phyloP scores from a whole-genome alignment of 768 basidiomycete genomes.

The Mycena albidolilacea region DNA sequence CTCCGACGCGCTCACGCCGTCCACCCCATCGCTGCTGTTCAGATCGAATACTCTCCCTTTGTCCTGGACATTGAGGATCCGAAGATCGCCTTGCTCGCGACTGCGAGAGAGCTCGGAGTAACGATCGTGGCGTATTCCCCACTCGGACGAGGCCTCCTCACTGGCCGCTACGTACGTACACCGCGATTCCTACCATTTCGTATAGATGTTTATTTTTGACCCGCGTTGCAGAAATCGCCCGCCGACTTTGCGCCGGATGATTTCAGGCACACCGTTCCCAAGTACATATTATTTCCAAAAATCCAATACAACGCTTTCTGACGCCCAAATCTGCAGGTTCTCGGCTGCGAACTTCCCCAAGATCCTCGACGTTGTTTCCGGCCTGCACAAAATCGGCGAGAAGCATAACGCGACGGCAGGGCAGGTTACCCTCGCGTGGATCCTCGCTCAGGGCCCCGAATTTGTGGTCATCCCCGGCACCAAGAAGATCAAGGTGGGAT shows the following conservation, averaged over 20 bases:
- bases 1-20: conserved; percentile 64
- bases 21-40: conserved; percentile 59
- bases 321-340: conserved; percentile 41
- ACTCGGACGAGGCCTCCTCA: conserved; percentile 63
- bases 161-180: conserved; percentile 57
- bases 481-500: conserved; percentile 50
- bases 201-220: conserved; percentile 40
- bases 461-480: conserved; percentile 63
- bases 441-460: conserved; percentile 59
- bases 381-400: conserved; percentile 50
- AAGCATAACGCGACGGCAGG: conserved; percentile 54
- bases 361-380: conserved; percentile 53
- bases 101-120: conserved; percentile 60
- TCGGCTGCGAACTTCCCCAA: conserved; percentile 60
- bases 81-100: conserved; percentile 53
- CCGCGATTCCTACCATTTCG: conserved; percentile 21
- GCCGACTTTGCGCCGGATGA: conserved; percentile 58
- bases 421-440: conserved; percentile 63
- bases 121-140: conserved; percentile 64
- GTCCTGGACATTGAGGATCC: conserved; percentile 60
- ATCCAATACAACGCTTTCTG: conserved; percentile 44
- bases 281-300: conserved; percentile 38
- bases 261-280: conserved; percentile 52
- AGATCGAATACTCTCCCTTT: conserved; percentile 62
- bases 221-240: conserved; percentile 53